Evolutionary conservation across 805 yeast species (phyloP), one percentile per base, ranked within the genome.

Genomic region (Groenewaldozyma tartarivorans): DNA sequence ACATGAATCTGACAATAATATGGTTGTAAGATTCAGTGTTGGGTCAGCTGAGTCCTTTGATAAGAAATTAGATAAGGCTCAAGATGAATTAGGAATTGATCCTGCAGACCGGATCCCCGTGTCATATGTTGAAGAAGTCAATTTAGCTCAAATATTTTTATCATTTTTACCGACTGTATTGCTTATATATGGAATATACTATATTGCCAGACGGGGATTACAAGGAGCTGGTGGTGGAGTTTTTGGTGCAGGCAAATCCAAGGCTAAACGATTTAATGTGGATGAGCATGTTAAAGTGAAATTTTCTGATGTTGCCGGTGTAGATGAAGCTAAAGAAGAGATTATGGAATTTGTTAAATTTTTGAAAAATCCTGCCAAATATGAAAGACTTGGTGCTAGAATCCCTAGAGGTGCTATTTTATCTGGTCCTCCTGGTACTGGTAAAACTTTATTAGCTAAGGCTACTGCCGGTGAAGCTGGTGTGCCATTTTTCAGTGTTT

Each of bases 381-480:
- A 88, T 62, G 96, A 88, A 60, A 76, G 77, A 45, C 69, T 92
- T 43, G 99, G 99, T 31, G 99, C 97, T 31, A 85, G 87, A 60
- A 92, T 92, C 50, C 99, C 99, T 36, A 77, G 97, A 58, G 99
- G 99, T 52, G 98, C 98, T 6, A 85, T 92, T 45, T 67, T 92
- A 43, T 82, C 95, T 1, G 99, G 99, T 37, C 95, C 98, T 15
- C 99, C 99, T 39, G 99, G 99, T 68, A 92, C 98, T 6, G 99
- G 99, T 77, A 92, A 92, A 61, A 92, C 99, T 1, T 68, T 92
- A 40, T 67, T 92, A 38, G 99, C 99, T 9, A 90, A 86, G 58
- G 99, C 99, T 4, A 92, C 97, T 38, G 98, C 98, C 1, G 98
- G 98, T 50, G 99, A 92, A 62, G 98, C 99, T 0, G 94, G 92